A percentile compares a stretch with the other conserved stretches of the same genome.
Evolutionary conservation across 129 eudicot genomes (phyloP).

Genomic region (Flaveria ramosissima): DNA sequence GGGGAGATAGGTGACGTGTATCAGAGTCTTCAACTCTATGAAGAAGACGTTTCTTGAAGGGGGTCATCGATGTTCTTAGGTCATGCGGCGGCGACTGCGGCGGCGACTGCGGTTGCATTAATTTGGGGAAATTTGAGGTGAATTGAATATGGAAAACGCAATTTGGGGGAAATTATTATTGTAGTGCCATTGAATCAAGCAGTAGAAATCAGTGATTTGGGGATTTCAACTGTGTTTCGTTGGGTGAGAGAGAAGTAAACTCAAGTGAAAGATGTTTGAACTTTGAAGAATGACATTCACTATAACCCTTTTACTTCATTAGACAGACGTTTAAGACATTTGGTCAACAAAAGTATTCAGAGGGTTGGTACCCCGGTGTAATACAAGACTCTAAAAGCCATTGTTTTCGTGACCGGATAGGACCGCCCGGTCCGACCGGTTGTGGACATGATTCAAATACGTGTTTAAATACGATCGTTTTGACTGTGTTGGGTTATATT

Average conservation of each 20-base stretch:
- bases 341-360: neutral
- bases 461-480: no score
- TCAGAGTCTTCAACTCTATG: constrained; percentile 41
- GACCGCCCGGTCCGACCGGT: no score
- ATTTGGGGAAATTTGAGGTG: constrained; percentile 26
- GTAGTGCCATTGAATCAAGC: constrained; percentile 22
- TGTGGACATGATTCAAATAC: no score
- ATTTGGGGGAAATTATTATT: neutral
- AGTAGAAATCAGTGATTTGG: constrained; percentile 24
- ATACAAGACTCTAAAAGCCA: no score
- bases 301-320: neutral
- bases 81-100: constrained; percentile 31
- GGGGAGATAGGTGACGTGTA: constrained; percentile 9
- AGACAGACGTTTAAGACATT: constrained; percentile 6
- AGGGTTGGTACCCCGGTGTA: no score
- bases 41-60: constrained; percentile 47
- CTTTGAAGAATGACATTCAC: constrained; percentile 18
- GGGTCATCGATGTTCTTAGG: constrained; percentile 34
- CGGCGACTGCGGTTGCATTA: constrained; percentile 34
- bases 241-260: constrained; percentile 23
- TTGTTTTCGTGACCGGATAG: no score
- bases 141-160: neutral
- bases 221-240: constrained; percentile 21
- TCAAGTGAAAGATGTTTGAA: constrained; percentile 12
- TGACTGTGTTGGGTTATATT: no score